Conservation (phyloP, 345 rosid genomes). For the Lepidium didymum region DNA sequence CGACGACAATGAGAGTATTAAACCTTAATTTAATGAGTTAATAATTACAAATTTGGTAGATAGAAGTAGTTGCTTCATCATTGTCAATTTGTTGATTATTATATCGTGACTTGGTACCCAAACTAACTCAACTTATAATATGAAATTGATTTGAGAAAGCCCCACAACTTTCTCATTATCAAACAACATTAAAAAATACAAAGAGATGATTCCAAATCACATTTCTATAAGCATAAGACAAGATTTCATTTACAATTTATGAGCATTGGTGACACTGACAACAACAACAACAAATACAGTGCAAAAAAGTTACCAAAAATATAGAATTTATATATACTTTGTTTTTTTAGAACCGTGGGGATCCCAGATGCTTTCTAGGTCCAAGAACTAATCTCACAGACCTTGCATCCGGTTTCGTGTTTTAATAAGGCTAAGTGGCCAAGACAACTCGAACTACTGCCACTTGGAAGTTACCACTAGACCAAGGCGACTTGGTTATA, state of each 20-base stretch:
- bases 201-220: background rate
- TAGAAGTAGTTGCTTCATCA: slow-evolving; percentile 10
- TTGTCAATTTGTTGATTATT: background rate
- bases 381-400: too few relatives aligned
- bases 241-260: background rate
- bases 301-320: background rate
- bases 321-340: background rate
- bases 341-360: too few relatives aligned
- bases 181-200: background rate
- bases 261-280: background rate
- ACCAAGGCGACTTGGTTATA: too few relatives aligned
- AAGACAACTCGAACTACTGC: too few relatives aligned
- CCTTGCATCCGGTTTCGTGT: too few relatives aligned
- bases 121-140: background rate
- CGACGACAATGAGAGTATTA: too few relatives aligned
- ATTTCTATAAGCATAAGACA: background rate
- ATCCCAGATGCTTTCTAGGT: too few relatives aligned
- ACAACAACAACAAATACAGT: background rate
- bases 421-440: too few relatives aligned
- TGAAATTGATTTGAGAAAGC: background rate
- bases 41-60: background rate
- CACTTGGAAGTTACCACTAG: too few relatives aligned
- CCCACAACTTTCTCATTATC: background rate
- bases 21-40: background rate
- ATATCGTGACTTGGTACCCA: slow-evolving; percentile 13